These are phyloP conservation scores for Calonectria crousiana DNA, from an alignment of 2,329 filamentous ascomycete genomes.

Conservation along the genomic window DNA sequence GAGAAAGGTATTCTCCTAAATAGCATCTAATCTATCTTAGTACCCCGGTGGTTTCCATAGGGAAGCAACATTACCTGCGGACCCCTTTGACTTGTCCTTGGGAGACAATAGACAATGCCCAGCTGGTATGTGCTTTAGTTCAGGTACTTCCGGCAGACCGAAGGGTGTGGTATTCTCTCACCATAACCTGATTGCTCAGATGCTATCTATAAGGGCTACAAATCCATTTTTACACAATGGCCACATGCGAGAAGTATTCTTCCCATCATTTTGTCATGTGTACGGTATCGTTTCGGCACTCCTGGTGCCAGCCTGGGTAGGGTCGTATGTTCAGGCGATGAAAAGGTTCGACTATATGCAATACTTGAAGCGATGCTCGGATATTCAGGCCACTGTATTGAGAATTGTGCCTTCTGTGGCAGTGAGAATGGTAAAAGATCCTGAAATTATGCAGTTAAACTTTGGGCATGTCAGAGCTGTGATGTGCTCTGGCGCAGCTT, in stretches of 20 bases:
- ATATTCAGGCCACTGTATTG: constrained; percentile 36
- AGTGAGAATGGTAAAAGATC: constrained; percentile 38
- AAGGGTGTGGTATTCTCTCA: constrained; percentile 41
- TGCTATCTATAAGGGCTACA: constrained; percentile 35
- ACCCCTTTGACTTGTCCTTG: constrained; percentile 24
- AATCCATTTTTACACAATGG: constrained; percentile 41
- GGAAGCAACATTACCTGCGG: neutral
- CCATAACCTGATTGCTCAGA: constrained; percentile 38
- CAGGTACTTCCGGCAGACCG: constrained; percentile 40
- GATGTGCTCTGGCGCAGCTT: constrained; percentile 37
- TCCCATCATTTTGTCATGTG: constrained; percentile 43
- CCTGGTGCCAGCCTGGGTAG: constrained; percentile 36
- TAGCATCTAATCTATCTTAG: neutral
- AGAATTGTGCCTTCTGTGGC: constrained; percentile 40
- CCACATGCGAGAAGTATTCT: constrained; percentile 43
- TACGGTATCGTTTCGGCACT: constrained; percentile 42
- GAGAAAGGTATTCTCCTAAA: too few relatives aligned
- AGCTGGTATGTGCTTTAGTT: constrained; percentile 41
- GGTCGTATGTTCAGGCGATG: constrained; percentile 38
- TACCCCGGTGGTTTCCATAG: constrained; percentile 18
- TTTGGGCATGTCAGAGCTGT: constrained; percentile 30
- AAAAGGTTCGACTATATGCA: constrained; percentile 34
- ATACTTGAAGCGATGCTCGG: constrained; percentile 35
- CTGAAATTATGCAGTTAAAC: constrained; percentile 25
- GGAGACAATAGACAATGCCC: constrained; percentile 31